These are phyloP conservation scores for Escovopsis sp. DNA, from an alignment of 2,329 filamentous ascomycete genomes.

Conservation along the genomic window DNA sequence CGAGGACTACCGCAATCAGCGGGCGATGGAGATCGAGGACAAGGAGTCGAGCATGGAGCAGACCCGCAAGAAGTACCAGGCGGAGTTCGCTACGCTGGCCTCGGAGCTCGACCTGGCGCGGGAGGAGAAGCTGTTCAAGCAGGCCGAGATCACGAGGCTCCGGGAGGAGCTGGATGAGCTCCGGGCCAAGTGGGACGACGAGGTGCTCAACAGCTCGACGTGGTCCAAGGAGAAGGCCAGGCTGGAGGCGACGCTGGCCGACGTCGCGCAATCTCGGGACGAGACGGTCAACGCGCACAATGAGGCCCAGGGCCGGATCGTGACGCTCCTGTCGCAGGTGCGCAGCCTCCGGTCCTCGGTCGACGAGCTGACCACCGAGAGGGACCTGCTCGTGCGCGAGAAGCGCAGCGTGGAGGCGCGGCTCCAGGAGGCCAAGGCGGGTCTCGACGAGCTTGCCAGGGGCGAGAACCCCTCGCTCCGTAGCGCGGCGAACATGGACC, in stretches of 20 bases:
- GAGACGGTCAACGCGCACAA: conserved; percentile 89
- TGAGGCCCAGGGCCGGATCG: conserved; percentile 86
- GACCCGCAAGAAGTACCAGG: conserved; percentile 92
- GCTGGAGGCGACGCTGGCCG: conserved; percentile 75
- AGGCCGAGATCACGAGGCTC: conserved; percentile 72
- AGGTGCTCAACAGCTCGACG: conserved; percentile 91
- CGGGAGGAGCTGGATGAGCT: conserved; percentile 94
- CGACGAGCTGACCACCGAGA: conserved; percentile 74
- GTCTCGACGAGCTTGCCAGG: conserved; percentile 73
- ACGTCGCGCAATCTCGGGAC: conserved; percentile 80
- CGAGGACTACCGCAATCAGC: conserved; percentile 89
- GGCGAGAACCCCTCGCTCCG: conserved; percentile 79
- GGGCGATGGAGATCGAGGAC: conserved; percentile 92
- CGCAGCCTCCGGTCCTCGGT: conserved; percentile 68
- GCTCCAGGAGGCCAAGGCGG: conserved; percentile 72
- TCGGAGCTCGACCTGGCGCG: conserved; percentile 89
- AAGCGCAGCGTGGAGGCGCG: conserved; percentile 80
- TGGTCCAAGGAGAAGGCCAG: conserved; percentile 97
- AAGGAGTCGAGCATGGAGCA: conserved; percentile 94
- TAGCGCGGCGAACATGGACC: conserved; percentile 77
- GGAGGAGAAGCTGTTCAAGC: conserved; percentile 74
- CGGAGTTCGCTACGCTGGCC: conserved; percentile 75
- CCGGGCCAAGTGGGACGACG: conserved; percentile 93
- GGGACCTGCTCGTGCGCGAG: conserved; percentile 72
- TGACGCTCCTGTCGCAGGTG: conserved; percentile 79